Evolutionary conservation across 164 flowering plant species (phyloP).

Genomic region (Annona cherimola): DNA sequence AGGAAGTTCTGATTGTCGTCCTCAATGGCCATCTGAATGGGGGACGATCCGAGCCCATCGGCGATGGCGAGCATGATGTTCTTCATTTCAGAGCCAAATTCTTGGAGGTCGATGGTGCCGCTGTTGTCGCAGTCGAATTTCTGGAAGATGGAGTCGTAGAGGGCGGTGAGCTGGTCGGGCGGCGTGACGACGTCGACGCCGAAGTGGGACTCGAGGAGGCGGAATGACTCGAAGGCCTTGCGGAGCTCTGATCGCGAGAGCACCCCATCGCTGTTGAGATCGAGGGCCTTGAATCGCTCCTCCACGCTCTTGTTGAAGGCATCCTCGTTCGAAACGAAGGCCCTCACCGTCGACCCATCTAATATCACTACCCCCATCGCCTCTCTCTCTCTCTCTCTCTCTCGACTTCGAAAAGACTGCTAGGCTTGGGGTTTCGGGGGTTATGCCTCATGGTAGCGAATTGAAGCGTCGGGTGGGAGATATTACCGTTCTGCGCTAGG

Average conservation of each 20-base stretch:
- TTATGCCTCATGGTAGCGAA: no score
- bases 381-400: constrained; percentile 7
- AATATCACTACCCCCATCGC: constrained; percentile 20
- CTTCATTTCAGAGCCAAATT: constrained; percentile 69
- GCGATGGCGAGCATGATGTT: constrained; percentile 84
- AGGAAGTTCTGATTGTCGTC: constrained; percentile 51
- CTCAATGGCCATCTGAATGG: constrained; percentile 77
- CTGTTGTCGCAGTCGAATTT: constrained; percentile 60
- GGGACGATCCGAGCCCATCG: constrained; percentile 69
- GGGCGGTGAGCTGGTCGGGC: constrained; percentile 60
- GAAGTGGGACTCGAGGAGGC: constrained; percentile 53
- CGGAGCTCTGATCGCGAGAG: constrained; percentile 70
- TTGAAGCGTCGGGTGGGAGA: no score
- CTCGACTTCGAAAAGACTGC: background rate
- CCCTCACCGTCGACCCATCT: constrained; percentile 70
- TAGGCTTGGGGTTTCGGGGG: no score
- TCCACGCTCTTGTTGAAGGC: constrained; percentile 56
- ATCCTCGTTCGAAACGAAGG: constrained; percentile 52
- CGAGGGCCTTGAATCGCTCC: constrained; percentile 48
- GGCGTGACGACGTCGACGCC: constrained; percentile 56
- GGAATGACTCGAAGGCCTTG: constrained; percentile 60
- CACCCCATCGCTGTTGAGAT: constrained; percentile 72
- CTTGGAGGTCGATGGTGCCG: constrained; percentile 64
- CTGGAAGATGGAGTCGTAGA: constrained; percentile 76
- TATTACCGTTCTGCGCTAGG: no score